phyloP scores from a whole-genome alignment of 148 eudicot species.

The Nepenthes gracilis region DNA sequence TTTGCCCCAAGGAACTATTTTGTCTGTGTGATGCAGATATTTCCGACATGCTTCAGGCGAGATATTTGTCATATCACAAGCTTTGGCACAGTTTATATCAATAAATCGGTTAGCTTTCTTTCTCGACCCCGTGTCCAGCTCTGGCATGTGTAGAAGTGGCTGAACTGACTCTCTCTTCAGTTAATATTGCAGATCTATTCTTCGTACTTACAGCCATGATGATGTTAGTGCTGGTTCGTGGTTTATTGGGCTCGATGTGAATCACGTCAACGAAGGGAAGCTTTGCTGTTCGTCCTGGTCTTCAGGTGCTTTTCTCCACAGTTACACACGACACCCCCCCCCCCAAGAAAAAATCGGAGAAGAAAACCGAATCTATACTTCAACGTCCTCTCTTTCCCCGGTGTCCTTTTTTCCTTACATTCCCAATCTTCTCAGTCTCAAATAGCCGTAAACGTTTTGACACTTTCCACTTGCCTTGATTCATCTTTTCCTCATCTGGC shows the following conservation, averaged over 20 bases:
- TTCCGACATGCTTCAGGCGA: slow-evolving; percentile 89
- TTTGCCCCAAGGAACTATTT: slow-evolving; percentile 3
- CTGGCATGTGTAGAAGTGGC: background rate
- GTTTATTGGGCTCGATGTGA: slow-evolving; percentile 85
- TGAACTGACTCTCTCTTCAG: slow-evolving; percentile 4
- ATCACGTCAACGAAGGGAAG: slow-evolving; percentile 64
- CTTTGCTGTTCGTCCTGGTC: slow-evolving; percentile 86
- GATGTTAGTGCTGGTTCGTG: slow-evolving; percentile 88
- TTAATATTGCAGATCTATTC: slow-evolving; percentile 41
- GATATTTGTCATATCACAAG: slow-evolving; percentile 66
- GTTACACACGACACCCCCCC: background rate
- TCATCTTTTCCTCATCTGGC: no score
- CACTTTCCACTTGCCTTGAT: no score
- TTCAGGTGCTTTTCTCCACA: slow-evolving; percentile 43
- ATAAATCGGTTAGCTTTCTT: slow-evolving; percentile 48
- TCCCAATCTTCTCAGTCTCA: no score
- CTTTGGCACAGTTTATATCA: slow-evolving; percentile 74
- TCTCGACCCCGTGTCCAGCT: background rate
- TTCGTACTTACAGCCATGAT: slow-evolving; percentile 77
- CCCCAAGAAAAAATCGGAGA: background rate
- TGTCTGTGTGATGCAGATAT: slow-evolving; percentile 33
- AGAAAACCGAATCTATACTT: no score
- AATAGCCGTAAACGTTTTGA: no score
- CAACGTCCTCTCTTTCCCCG: no score
- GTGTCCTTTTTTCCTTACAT: no score